These are phyloP conservation scores for Phytophthora lateralis DNA, from an alignment of 352 stramenopile species.

Conservation along the genomic window DNA sequence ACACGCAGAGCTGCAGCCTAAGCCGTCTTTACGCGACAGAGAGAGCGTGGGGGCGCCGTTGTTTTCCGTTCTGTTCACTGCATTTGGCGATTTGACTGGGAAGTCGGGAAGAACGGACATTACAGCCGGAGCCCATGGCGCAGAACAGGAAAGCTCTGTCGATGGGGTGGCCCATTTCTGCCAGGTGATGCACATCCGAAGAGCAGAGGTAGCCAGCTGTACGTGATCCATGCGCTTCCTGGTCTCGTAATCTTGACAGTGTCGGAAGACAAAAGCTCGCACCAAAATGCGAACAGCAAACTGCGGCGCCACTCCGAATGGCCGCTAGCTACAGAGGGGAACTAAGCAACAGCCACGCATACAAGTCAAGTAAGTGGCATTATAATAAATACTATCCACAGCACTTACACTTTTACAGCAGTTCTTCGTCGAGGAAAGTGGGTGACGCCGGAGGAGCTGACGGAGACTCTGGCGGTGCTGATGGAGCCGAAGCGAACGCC, in stretches of 20 bases:
- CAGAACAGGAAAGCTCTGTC: constrained; percentile 16
- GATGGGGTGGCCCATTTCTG: constrained; percentile 40
- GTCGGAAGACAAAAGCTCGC: constrained; percentile 7
- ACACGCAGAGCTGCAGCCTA: constrained; percentile 4
- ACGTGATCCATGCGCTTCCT: background rate
- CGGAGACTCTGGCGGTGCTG: constrained; percentile 22
- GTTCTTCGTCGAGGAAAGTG: constrained; percentile 25
- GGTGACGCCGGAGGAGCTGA: constrained; percentile 20
- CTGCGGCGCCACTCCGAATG: background rate
- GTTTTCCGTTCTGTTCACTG: constrained; percentile 30
- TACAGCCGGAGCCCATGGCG: constrained; percentile 28
- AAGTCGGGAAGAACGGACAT: constrained; percentile 18
- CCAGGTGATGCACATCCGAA: constrained; percentile 26
- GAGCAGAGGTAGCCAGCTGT: constrained; percentile 15
- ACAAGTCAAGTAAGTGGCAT: constrained; percentile 12
- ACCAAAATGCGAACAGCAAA: constrained; percentile 24
- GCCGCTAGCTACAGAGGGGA: background rate
- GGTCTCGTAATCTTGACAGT: constrained; percentile 2
- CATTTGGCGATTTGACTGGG: constrained; percentile 11
- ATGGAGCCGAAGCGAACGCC: constrained; percentile 15
- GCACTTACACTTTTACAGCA: constrained; percentile 37
- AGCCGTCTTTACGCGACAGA: constrained; percentile 13
- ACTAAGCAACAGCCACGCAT: background rate
- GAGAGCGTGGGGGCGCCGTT: constrained; percentile 17
- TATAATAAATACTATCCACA: constrained; percentile 43